phyloP scores from a whole-genome alignment of 2,329 filamentous ascomycete genomes.

The Colletotrichum agaves region DNA sequence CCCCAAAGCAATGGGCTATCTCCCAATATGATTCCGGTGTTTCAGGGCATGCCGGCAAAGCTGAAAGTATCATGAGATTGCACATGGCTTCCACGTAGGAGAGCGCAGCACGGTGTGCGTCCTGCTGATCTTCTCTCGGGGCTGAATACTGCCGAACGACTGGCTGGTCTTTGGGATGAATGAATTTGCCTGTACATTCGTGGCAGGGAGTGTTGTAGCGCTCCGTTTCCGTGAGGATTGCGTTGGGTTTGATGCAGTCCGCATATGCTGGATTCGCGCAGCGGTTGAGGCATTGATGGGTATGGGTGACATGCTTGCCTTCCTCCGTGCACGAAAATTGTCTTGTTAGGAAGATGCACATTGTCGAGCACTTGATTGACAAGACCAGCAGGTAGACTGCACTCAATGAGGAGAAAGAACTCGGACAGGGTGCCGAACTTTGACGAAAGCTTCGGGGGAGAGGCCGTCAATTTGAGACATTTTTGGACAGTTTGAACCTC shows the following conservation, averaged over 20 bases:
- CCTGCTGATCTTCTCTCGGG: not conserved
- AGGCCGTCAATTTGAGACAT: too few species aligned
- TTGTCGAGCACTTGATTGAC: not conserved
- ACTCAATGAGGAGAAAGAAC: not conserved
- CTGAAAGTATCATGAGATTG: slow-evolving; percentile 4
- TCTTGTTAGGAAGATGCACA: slow-evolving; percentile 27
- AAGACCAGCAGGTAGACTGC: not conserved
- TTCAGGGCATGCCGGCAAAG: not conserved
- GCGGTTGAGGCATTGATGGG: slow-evolving; percentile 15
- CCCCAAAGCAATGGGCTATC: not conserved
- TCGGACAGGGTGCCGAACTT: not conserved
- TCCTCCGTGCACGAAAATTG: slow-evolving; percentile 3
- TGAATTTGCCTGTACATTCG: slow-evolving; percentile 19
- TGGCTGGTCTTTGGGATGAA: not conserved
- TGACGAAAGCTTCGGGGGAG: too few species aligned
- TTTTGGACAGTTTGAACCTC: too few species aligned
- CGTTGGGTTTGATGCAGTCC: slow-evolving; percentile 7
- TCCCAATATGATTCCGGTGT: not conserved
- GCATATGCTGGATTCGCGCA: slow-evolving; percentile 32
- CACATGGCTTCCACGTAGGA: slow-evolving; percentile 13
- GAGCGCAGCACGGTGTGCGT: not conserved
- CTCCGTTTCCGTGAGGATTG: not conserved
- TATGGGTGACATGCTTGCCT: not conserved
- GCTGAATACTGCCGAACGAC: not conserved
- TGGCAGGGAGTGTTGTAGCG: slow-evolving; percentile 14